Evolutionary conservation across 1,284 basidiomycete genomes (phyloP), one percentile per base, ranked within the genome.

Genomic region (Ceratobasidium sp.): DNA sequence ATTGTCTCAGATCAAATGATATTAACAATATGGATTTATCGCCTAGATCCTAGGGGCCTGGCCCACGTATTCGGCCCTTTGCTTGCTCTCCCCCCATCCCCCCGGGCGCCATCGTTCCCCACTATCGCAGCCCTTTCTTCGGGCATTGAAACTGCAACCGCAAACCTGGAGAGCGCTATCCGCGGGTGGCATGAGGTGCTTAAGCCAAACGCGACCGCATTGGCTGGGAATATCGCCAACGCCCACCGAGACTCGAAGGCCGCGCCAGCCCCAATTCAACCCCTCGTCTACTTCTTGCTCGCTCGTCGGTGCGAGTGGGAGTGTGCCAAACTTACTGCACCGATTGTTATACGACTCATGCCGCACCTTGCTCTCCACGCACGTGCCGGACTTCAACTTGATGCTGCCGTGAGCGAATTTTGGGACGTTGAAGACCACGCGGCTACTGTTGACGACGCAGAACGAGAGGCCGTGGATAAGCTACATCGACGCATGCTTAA

Each of bases 281-380:
- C 55, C 26, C 55, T 58, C 26, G 55, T 58, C 12, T 28, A 10
- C 9, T 58, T 58, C 26, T 10, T n/a, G 18, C n/a, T 58, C 55
- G 55, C 55, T n/a, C 55, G 55, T 58, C 9, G 55, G 55, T n/a
- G n/a, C 26, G 55, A n/a, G 9, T 58, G 55, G 55, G 55, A 58
- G 9, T n/a, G n/a, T 58, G 55, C 55, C 55, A 58, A 58, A n/a
- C 9, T 7, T n/a, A n/a, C 9, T n/a, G 55, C 55, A 9, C 55
- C 55, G 9, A 7, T 28, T n/a, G 55, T 58, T n/a, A 58, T 58
- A 7, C 9, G n/a, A 9, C n/a, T 58, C n/a, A 9, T 58, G 9
- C 55, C 55, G 9, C 55, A n/a, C 55, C 13, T 58, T n/a, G 55
- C 55, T 9, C 55, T 58, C 12, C 9, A 10, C 26, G 55, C 55